Percentiles rank a stretch among this genome's conserved stretches.
Evolutionary conservation across 148 eudicot genomes (phyloP).

Genomic region (Diospyros lotus): DNA sequence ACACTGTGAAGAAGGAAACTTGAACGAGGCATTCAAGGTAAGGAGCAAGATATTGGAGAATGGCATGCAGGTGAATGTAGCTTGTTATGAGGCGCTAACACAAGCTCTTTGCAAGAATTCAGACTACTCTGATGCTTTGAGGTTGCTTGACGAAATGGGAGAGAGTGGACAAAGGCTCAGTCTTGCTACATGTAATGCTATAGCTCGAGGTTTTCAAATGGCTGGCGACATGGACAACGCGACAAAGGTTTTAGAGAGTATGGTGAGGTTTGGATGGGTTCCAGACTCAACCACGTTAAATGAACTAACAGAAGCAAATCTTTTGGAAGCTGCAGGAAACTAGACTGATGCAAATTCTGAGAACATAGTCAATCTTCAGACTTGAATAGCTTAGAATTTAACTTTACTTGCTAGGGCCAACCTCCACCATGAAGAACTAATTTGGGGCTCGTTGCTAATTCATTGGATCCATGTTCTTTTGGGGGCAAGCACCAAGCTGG

Average conservation of each 20-base stretch:
- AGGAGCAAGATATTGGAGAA: slow-evolving; percentile 49
- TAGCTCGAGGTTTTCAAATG: slow-evolving; percentile 7
- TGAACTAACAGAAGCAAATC: not conserved
- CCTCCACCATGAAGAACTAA: not conserved
- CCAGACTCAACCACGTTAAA: not conserved
- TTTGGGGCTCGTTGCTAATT: slow-evolving; percentile 4
- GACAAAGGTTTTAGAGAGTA: slow-evolving; percentile 8
- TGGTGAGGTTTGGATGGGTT: slow-evolving; percentile 8
- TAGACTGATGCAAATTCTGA: slow-evolving; percentile 1
- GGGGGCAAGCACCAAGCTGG: not conserved
- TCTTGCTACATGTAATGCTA: slow-evolving; percentile 30
- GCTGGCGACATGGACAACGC: slow-evolving; percentile 6
- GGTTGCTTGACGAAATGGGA: slow-evolving; percentile 48
- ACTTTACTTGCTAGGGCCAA: not conserved
- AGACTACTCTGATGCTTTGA: slow-evolving; percentile 27
- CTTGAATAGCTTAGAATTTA: not conserved
- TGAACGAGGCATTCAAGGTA: slow-evolving; percentile 41
- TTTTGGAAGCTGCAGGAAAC: not conserved
- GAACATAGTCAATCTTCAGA: not conserved
- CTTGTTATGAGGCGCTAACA: slow-evolving; percentile 23
- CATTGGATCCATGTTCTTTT: not conserved
- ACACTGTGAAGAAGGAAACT: slow-evolving; percentile 42
- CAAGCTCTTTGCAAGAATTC: slow-evolving; percentile 31
- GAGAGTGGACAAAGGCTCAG: slow-evolving; percentile 54
- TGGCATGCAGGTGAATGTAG: slow-evolving; percentile 33